Percentiles rank a stretch among this genome's conserved stretches.
Evolutionary conservation across 2,329 filamentous ascomycete species (phyloP).

Genomic region (Calycina marina): DNA sequence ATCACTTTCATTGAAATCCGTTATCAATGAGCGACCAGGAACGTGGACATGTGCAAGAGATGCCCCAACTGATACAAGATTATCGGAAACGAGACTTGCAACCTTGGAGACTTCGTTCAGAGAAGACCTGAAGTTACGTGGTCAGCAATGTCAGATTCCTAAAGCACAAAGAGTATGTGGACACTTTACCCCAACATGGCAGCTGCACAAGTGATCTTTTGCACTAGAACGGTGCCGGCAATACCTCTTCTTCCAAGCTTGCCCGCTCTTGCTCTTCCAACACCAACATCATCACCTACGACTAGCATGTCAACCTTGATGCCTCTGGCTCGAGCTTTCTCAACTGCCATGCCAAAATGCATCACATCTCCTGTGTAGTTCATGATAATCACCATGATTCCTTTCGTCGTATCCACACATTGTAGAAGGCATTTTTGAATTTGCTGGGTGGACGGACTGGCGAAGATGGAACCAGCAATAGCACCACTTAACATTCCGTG

Average conservation of each 20-base stretch:
- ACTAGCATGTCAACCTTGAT: conserved; percentile 6
- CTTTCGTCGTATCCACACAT: neutral
- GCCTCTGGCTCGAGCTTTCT: conserved; percentile 18
- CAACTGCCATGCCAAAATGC: conserved; percentile 26
- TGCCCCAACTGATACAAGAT: neutral
- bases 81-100: neutral
- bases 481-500: conserved; percentile 23
- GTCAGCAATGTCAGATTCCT: neutral
- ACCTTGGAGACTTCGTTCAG: neutral
- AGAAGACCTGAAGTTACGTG: neutral
- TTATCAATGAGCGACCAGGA: neutral
- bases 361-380: conserved; percentile 28
- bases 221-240: conserved; percentile 32
- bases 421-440: conserved; percentile 24
- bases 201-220: conserved; percentile 22
- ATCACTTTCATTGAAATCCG: neutral
- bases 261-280: conserved; percentile 30
- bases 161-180: neutral
- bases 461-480: conserved; percentile 26
- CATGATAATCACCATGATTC: conserved; percentile 18
- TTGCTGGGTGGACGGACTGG: conserved; percentile 24
- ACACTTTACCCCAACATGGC: neutral
- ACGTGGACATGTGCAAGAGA: neutral
- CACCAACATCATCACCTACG: conserved; percentile 25
- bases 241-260: conserved; percentile 33